These are phyloP conservation scores for Rhynchosporium graminicola DNA, from an alignment of 2,329 filamentous ascomycete genomes.

Conservation along the genomic window DNA sequence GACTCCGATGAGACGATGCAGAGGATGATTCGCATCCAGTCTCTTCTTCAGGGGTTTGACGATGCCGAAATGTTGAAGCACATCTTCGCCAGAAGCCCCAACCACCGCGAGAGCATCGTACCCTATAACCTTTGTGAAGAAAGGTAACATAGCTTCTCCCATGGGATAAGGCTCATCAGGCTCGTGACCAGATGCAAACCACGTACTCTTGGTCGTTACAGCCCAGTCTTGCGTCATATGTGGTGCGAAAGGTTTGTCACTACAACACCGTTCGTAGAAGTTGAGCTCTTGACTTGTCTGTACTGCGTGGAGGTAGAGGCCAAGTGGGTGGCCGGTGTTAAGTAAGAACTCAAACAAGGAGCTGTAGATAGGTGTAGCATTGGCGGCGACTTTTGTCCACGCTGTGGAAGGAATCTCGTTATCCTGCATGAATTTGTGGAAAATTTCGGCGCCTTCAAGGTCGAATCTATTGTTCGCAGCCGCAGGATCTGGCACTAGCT, in stretches of 20 bases:
- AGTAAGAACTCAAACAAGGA: conserved; percentile 30
- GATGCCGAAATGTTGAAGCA: conserved; percentile 28
- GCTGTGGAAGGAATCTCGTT: conserved; percentile 30
- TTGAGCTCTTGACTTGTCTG: conserved; percentile 31
- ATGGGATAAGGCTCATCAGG: conserved; percentile 22
- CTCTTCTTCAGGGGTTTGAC: conserved; percentile 18
- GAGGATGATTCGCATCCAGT: conserved; percentile 18
- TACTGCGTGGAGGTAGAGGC: conserved; percentile 30
- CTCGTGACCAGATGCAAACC: conserved; percentile 24
- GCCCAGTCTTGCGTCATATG: conserved; percentile 35
- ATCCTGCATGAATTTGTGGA: conserved; percentile 30
- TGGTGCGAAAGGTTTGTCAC: conserved; percentile 24
- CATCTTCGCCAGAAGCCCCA: conserved; percentile 33
- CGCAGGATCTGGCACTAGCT: conserved; percentile 16
- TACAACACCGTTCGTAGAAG: conserved; percentile 33
- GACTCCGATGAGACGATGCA: conserved; percentile 23
- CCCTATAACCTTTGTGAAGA: conserved; percentile 33
- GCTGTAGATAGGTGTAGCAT: conserved; percentile 26
- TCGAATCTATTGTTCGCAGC: conserved; percentile 37
- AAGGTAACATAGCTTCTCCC: conserved; percentile 31
- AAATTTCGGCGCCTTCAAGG: conserved; percentile 22
- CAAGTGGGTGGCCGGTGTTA: conserved; percentile 29
- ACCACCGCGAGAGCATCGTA: conserved; percentile 39
- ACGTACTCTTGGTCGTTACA: conserved; percentile 31
- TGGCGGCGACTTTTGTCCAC: conserved; percentile 34